These are phyloP conservation scores for Cercospora sesami DNA, from an alignment of 2,329 filamentous ascomycete genomes.

Conservation along the genomic window DNA sequence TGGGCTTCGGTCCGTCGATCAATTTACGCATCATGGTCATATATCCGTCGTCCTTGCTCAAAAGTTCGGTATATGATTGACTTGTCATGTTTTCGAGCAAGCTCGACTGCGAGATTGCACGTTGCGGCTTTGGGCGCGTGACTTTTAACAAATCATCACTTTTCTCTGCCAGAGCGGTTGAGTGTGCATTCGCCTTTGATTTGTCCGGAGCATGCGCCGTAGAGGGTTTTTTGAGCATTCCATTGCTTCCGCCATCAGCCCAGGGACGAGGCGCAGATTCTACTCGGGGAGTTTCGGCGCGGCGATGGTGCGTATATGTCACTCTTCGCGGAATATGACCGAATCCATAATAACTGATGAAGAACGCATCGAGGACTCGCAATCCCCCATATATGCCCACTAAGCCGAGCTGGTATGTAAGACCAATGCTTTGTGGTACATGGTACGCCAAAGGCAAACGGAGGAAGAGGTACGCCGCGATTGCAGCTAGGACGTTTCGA, in stretches of 20 bases:
- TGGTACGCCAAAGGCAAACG: constrained; percentile 46
- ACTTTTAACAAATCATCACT: constrained; percentile 15
- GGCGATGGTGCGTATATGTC: constrained; percentile 42
- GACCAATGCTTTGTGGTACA: constrained; percentile 47
- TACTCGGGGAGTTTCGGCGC: constrained; percentile 35
- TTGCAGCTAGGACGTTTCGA: constrained; percentile 43
- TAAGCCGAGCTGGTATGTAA: constrained; percentile 49
- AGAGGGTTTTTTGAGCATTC: constrained; percentile 21
- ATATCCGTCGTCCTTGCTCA: constrained; percentile 27
- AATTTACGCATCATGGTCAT: constrained; percentile 25
- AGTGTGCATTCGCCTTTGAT: constrained; percentile 2
- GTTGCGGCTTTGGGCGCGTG: constrained; percentile 19
- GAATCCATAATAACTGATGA: constrained; percentile 46
- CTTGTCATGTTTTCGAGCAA: constrained; percentile 33
- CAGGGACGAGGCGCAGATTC: constrained; percentile 24
- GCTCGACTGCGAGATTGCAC: constrained; percentile 25
- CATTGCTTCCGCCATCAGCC: constrained; percentile 25
- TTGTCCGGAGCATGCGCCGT: constrained; percentile 3
- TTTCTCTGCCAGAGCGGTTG: constrained; percentile 10
- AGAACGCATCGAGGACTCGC: constrained; percentile 48
- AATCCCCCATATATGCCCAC: constrained; percentile 47
- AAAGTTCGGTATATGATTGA: constrained; percentile 27
- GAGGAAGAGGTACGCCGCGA: constrained; percentile 45
- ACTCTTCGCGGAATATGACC: constrained; percentile 46
- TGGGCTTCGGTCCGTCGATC: constrained; percentile 30